These are phyloP conservation scores for Saccharomyces paradoxus DNA, from an alignment of 805 yeast genomes.

Conservation along the genomic window DNA sequence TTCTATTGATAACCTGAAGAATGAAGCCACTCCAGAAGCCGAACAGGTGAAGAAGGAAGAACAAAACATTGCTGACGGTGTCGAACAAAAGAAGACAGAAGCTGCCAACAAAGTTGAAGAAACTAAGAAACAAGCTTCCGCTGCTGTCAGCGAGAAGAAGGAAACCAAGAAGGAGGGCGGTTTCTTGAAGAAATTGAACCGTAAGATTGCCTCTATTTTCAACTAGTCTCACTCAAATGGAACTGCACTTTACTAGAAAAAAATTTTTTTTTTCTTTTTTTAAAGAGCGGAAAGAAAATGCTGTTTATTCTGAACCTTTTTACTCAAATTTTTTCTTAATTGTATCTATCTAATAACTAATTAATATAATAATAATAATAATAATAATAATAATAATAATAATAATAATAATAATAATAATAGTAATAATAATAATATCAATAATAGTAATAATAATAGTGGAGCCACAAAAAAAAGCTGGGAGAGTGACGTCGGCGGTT, in stretches of 20 bases:
- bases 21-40: background rate
- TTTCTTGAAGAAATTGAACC: background rate
- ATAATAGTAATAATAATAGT: background rate
- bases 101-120: background rate
- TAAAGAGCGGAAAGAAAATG: background rate
- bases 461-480: background rate
- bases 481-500: background rate
- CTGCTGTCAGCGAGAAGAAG: background rate
- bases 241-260: background rate
- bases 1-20: background rate
- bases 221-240: background rate
- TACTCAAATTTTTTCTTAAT: background rate
- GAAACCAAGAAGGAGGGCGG: background rate
- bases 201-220: background rate
- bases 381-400: background rate
- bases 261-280: background rate
- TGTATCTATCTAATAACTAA: background rate
- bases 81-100: background rate
- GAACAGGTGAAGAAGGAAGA: background rate
- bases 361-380: background rate
- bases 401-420: background rate
- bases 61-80: background rate
- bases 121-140: background rate
- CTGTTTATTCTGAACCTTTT: background rate
- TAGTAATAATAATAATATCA: background rate